A percentile compares a stretch with the other conserved stretches of the same genome.
phyloP scores from a whole-genome alignment of 352 stramenopile species.

The Phytophthora macrochlamydospora region DNA sequence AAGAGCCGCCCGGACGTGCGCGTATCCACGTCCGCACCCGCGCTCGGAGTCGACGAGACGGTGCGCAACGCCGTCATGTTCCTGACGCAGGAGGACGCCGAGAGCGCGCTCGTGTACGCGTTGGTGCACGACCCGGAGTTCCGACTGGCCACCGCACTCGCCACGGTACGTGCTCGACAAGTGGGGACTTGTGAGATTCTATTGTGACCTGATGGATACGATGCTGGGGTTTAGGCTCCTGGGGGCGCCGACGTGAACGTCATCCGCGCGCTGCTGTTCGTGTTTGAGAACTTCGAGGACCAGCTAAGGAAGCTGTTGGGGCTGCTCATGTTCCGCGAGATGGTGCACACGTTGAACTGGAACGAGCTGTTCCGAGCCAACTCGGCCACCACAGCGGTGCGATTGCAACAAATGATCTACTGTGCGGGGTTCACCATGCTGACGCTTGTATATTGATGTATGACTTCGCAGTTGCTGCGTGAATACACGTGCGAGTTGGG shows the following conservation, averaged over 20 bases:
- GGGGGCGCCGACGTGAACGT: conserved; percentile 55
- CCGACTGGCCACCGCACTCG: conserved; percentile 64
- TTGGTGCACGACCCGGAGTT: conserved; percentile 83
- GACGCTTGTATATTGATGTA: not conserved
- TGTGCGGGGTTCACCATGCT: not conserved
- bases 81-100: conserved; percentile 66
- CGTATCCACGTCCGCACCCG: conserved; percentile 1
- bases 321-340: conserved; percentile 78
- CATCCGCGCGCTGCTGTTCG: conserved; percentile 68
- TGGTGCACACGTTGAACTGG: conserved; percentile 81
- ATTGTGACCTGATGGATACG: not conserved
- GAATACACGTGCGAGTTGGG: conserved; percentile 81
- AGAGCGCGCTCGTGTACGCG: conserved; percentile 73
- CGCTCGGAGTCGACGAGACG: conserved; percentile 40
- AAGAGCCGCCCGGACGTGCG: conserved; percentile 17
- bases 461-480: conserved; percentile 49
- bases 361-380: conserved; percentile 86
- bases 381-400: conserved; percentile 68
- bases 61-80: conserved; percentile 71
- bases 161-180: conserved; percentile 29
- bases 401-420: conserved; percentile 7
- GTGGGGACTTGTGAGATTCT: not conserved
- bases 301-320: conserved; percentile 70
- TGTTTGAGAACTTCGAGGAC: conserved; percentile 78
- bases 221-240: conserved; percentile 16